Conservation (phyloP, 2,329 filamentous ascomycete genomes). For the Epicoccum sorghinum region DNA sequence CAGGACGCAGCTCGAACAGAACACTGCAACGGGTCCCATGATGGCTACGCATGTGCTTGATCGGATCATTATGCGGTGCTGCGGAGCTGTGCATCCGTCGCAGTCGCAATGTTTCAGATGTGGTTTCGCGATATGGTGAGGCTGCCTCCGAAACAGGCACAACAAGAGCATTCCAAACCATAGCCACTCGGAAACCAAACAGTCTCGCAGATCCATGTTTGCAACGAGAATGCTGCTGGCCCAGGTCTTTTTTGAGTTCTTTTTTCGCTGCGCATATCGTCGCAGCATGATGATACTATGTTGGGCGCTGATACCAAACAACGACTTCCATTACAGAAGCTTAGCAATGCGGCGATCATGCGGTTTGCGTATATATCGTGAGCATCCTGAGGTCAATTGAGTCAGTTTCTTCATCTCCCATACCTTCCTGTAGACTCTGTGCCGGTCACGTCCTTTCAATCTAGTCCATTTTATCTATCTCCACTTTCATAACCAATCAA, state of each 20-base stretch:
- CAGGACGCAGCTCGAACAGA: not conserved
- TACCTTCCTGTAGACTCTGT: slow-evolving; percentile 31
- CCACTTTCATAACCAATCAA: slow-evolving; percentile 21
- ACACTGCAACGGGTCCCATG: not conserved
- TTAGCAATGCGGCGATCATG: slow-evolving; percentile 9
- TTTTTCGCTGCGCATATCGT: slow-evolving; percentile 15
- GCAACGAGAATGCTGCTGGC: slow-evolving; percentile 5
- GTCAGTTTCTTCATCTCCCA: slow-evolving; percentile 17
- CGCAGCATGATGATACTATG: slow-evolving; percentile 32
- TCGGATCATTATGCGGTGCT: not conserved
- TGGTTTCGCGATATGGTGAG: slow-evolving; percentile 33
- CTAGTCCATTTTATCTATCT: slow-evolving; percentile 9
- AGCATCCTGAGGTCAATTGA: slow-evolving; percentile 7
- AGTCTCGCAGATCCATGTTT: slow-evolving; percentile 20
- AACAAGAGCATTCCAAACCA: slow-evolving; percentile 15
- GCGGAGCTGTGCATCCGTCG: not conserved
- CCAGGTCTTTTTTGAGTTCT: slow-evolving; percentile 1
- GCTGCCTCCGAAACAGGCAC: slow-evolving; percentile 31
- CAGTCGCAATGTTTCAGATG: slow-evolving; percentile 36
- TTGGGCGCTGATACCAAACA: slow-evolving; percentile 29
- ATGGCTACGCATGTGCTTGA: not conserved
- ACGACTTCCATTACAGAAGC: slow-evolving; percentile 23
- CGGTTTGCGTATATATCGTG: slow-evolving; percentile 24
- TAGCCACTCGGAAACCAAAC: slow-evolving; percentile 20
- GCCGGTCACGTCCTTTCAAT: slow-evolving; percentile 36